Evolutionary conservation across 1,139 yeast genomes (phyloP), one percentile per base, ranked within the genome.

Genomic region (Yamadazyma taylorii): DNA sequence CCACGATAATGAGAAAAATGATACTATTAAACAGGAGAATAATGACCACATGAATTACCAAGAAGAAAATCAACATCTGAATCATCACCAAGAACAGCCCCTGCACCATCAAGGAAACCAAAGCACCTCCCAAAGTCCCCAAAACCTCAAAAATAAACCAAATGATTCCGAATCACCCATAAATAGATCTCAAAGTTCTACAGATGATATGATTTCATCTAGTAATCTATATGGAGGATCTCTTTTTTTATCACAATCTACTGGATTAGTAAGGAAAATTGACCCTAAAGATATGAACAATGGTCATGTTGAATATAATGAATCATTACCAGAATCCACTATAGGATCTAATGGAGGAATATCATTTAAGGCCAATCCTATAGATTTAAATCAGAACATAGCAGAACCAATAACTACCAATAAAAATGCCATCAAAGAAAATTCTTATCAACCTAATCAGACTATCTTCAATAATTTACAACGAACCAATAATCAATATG

Each of bases 401-500:
- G 69, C 72, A 0, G 61, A 60, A 37, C 72, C 73, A 0, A 61
- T 64, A 1, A 61, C 52, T n/a, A 65, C 69, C 5, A 61, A 55
- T 38, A 61, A 61, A 36, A 62, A 56, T 35, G 70, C 53, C 17
- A 58, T 55, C 22, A 65, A 60, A 30, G 60, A 57, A 25, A 66
- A 63, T 40, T 67, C 75, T 3, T 70, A 69, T 42, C 75, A 69
- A 45, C 73, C 75, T 3, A 60, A 62, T 43, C 75, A 69, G 46
- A 65, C 73, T 10, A 69, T 69, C n/a, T 67, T 67, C 52, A 65
- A 62, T 42, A 69, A 69, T 41, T 51, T 70, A 17, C 73, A 68
- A 46, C 48, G 75, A 37, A 68, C 72, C 3, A 66, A 65, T 42
- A 56, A 63, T 23, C 71, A 65, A 39, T 65, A 63, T 42, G 44